Percentiles rank a stretch among this genome's conserved stretches.
Evolutionary conservation across 2,329 filamentous ascomycete genomes (phyloP).

Genomic region (Cryphonectria parasitica): DNA sequence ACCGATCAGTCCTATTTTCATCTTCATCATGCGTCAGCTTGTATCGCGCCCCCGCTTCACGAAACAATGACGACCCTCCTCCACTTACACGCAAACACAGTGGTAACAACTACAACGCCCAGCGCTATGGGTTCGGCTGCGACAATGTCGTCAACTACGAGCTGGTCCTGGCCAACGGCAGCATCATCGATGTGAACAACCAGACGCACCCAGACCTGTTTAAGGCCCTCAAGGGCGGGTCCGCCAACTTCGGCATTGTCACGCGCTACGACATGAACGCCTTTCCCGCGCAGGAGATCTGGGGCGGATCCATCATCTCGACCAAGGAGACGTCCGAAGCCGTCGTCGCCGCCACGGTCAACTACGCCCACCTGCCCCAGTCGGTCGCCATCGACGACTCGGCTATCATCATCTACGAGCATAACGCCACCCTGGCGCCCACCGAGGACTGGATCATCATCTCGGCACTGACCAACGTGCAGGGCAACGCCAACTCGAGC

Average conservation of each 20-base stretch:
- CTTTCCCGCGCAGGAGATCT: constrained; percentile 29
- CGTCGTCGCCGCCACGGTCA: constrained; percentile 3
- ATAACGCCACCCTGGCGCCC: constrained; percentile 2
- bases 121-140: constrained; percentile 16
- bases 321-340: constrained; percentile 8
- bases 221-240: constrained; percentile 35
- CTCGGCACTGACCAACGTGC: constrained; percentile 5
- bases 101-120: constrained; percentile 6
- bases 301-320: constrained; percentile 33
- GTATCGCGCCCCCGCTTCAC: background rate
- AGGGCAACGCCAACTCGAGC: constrained; percentile 10
- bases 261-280: constrained; percentile 33
- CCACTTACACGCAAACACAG: background rate
- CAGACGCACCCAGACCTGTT: constrained; percentile 9
- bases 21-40: background rate
- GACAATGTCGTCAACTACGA: constrained; percentile 22
- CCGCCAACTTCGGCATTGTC: constrained; percentile 47
- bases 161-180: constrained; percentile 16
- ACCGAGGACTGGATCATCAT: constrained; percentile 7
- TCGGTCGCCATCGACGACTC: constrained; percentile 10
- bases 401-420: constrained; percentile 8
- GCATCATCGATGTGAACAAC: constrained; percentile 14
- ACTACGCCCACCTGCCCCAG: background rate
- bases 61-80: background rate
- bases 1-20: background rate